These are phyloP conservation scores for Trichosphaerium sp. DNA, from an alignment of 78 protist genomes.

Conservation along the genomic window DNA sequence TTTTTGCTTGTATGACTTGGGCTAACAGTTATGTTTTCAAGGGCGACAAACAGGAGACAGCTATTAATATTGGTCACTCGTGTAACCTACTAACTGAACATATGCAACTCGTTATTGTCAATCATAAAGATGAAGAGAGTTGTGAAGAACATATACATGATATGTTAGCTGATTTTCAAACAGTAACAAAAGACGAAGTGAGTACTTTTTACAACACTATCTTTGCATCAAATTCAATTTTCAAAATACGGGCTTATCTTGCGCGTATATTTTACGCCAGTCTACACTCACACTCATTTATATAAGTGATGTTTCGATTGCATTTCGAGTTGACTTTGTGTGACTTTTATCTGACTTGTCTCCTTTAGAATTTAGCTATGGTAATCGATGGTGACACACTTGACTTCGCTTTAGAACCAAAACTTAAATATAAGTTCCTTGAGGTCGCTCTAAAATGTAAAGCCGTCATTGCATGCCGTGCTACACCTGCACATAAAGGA, in stretches of 20 bases:
- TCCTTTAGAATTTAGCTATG: no score
- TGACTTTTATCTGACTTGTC: no score
- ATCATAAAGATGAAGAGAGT: conserved; percentile 27
- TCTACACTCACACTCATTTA: no score
- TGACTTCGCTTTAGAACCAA: conserved; percentile 11
- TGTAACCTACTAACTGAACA: conserved; percentile 34
- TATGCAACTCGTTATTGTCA: conserved; percentile 48
- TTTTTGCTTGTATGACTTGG: conserved; percentile 4
- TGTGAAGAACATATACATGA: no score
- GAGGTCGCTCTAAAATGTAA: conserved; percentile 38
- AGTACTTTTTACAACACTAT: no score
- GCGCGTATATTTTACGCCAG: no score
- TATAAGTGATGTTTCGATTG: no score
- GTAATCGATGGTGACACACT: conserved; percentile 54
- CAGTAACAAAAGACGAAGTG: no score
- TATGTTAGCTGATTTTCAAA: no score
- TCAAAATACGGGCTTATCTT: no score
- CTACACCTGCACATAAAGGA: conserved; percentile 80
- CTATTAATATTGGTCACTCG: conserved; percentile 87
- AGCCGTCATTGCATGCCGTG: conserved; percentile 83
- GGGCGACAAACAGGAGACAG: conserved; percentile 96
- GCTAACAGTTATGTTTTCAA: conserved; percentile 73
- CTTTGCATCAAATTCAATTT: no score
- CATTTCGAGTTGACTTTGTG: no score
- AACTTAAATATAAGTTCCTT: conserved; percentile 7